These are phyloP conservation scores for Colletotrichum abscissum DNA, from an alignment of 2,329 filamentous ascomycete species.

Conservation along the genomic window DNA sequence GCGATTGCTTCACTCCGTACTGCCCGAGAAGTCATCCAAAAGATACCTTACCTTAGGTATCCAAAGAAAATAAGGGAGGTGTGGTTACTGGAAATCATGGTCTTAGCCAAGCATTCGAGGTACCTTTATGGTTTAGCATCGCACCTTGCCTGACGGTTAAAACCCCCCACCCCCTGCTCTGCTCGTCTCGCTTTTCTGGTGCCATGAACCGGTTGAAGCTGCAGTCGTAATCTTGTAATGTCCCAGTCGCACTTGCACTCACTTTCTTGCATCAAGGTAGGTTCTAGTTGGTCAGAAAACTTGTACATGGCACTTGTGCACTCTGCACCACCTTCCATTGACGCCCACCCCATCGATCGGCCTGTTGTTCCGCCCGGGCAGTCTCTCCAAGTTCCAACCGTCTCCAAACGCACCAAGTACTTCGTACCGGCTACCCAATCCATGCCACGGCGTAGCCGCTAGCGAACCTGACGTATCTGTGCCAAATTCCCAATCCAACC, in stretches of 20 bases:
- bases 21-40: neutral
- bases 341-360: neutral
- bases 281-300: neutral
- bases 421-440: neutral
- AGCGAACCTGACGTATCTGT: constrained; percentile 19
- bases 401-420: neutral
- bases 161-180: neutral
- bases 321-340: neutral
- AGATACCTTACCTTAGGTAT: neutral
- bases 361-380: neutral
- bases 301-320: constrained; percentile 2
- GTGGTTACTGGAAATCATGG: neutral
- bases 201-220: constrained; percentile 1
- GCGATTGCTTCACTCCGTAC: neutral
- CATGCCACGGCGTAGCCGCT: neutral
- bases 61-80: neutral
- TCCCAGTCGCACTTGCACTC: constrained; percentile 7
- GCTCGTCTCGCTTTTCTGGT: neutral
- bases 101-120: neutral
- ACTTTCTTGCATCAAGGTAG: neutral
- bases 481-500: constrained; percentile 28
- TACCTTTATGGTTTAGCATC: neutral
- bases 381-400: too few relatives aligned
- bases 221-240: constrained; percentile 3
- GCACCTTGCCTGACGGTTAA: neutral